Conservation (phyloP, 805 yeast genomes). For the Lachancea quebecensis region DNA sequence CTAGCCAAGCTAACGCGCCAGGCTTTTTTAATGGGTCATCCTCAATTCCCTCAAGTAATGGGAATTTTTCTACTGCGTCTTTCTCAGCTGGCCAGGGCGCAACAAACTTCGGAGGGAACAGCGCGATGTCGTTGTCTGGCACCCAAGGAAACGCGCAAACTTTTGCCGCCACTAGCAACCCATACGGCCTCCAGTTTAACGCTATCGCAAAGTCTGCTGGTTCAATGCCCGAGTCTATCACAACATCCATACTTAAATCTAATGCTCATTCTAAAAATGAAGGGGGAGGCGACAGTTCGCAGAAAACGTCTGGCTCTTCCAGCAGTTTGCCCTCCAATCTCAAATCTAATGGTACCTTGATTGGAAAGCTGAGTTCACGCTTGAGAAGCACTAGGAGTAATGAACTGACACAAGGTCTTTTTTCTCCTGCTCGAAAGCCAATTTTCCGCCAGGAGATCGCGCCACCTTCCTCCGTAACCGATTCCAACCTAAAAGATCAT, state of each 20-base stretch:
- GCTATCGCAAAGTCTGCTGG: slow-evolving; percentile 26
- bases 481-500: not conserved
- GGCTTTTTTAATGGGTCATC: slow-evolving; percentile 19
- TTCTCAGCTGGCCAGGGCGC: slow-evolving; percentile 13
- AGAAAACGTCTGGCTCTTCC: slow-evolving; percentile 18
- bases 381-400: slow-evolving; percentile 23
- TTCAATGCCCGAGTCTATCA: slow-evolving; percentile 35
- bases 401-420: slow-evolving; percentile 33
- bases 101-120: slow-evolving; percentile 3
- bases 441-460: slow-evolving; percentile 1
- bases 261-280: slow-evolving; percentile 8
- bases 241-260: slow-evolving; percentile 24
- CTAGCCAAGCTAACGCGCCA: no score
- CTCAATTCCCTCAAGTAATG: slow-evolving; percentile 10
- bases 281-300: slow-evolving; percentile 3
- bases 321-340: slow-evolving; percentile 12
- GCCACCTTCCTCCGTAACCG: not conserved
- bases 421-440: slow-evolving; percentile 27
- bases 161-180: slow-evolving; percentile 13
- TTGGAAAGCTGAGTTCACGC: slow-evolving; percentile 34
- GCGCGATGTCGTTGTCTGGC: slow-evolving; percentile 8
- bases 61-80: slow-evolving; percentile 19
- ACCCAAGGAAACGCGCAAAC: not conserved
- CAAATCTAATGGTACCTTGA: slow-evolving; percentile 13
- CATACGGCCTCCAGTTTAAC: slow-evolving; percentile 30